Evolutionary conservation across 768 basidiomycete genomes (phyloP), one percentile per base, ranked within the genome.

Genomic region (Kondoa subrosea): DNA sequence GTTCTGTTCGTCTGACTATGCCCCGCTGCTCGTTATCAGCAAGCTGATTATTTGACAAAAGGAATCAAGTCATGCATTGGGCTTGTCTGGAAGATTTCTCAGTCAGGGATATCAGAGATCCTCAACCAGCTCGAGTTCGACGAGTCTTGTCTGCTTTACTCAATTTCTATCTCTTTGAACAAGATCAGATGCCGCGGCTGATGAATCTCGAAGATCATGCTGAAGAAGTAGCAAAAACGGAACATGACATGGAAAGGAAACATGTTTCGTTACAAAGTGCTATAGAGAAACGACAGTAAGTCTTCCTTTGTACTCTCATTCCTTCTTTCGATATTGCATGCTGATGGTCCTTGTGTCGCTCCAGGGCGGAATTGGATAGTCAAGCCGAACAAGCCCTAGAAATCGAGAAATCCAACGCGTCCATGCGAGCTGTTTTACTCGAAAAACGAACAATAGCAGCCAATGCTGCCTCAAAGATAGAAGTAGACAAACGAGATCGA

Each of bases 111-210:
- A 66, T 75, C 26, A 69, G 71, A 1, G 69, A 67, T 0, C 74
- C 74, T 8, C 68, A 65, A 21, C n/a, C 71, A 26, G 29, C 50
- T 17, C 67, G 73, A 2, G 66, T 75, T 56, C 32, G 56, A 2
- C 26, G 58, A 40, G 50, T 72, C 64, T 62, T 75, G 12, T 68
- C 67, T 25, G 74, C 64, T 2, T 66, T 75, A 57, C 58, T 73
- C 73, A 75, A 75, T 68, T 75, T 73, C 62, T 64, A 65, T 62
- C 71, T 73, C 40, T 75, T 75, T 64, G 69, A 69, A 40, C 68
- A 62, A 14, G 74, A 75, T 33, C 73, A 71, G 26, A 57, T 27
- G 4, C 67, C 65, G 16, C 57, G 66, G 31, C 58, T 71, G 34
- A 33, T 66, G 21, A 60, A 68, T 16, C 50, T 75, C 17, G 65